Evolutionary conservation across 768 basidiomycete genomes (phyloP), one percentile per base, ranked within the genome.

Genomic region (Phanerochaete sordida): DNA sequence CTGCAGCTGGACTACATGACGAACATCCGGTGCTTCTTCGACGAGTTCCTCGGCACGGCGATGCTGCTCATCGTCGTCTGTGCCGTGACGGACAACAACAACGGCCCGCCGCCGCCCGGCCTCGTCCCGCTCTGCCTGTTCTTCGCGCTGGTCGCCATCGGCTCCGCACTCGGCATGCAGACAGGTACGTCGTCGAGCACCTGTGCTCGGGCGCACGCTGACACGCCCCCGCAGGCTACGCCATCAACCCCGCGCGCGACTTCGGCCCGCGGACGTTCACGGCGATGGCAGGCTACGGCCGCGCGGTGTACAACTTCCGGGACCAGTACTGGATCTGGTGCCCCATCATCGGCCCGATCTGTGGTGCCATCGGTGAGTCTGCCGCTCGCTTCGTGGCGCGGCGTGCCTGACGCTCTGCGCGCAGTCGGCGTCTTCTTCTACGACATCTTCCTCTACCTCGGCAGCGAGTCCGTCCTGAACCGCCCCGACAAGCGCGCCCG

Each of bases 281-380:
- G 1, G 80, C 87, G 7, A 87, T 89, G 84, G 86, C 79, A 6
- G 88, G 88, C 23, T 90, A 88, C 64, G 87, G 87, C 23, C 72
- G 43, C 8, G 24, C 43, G 33, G 43, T 28, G 3, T 39, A 58
- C 68, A 59, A 66, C 43, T 74, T 68, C 58, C 67, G 71, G 61
- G 80, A 77, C 65, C 87, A 90, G 58, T 90, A 89, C 66, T 90
- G 87, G 88, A 58, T 90, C 33, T 90, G 88, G 88, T 83, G 84
- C 64, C 83, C 86, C 3, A 66, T 87, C 23, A 70, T 86, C 39
- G 85, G 74, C 1, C 81, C 86, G 7, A 80, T 88, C 66, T 61
- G 80, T 28, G 87, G 88, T 27, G 85, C 77, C 51, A 76, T 82
- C 60, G 58, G 68, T 69, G 27, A 43, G 68, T 61, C 3, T 27